phyloP scores from a whole-genome alignment of 495 filamentous ascomycete species.

The Talaromyces trachyspermus region DNA sequence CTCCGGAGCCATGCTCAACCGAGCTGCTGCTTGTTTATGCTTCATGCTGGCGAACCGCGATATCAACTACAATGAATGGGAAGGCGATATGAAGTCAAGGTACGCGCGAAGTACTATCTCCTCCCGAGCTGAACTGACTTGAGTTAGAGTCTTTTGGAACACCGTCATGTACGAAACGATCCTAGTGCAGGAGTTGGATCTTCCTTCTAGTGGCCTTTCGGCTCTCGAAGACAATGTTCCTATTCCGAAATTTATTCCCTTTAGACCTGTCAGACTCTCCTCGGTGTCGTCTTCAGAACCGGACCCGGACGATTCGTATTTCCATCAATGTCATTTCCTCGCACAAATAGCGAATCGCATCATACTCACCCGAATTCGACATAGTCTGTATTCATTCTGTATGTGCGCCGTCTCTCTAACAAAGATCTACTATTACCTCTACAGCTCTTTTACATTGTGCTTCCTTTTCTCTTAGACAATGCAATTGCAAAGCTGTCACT shows the following conservation, averaged over 20 bases:
- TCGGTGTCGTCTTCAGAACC: slow-evolving; percentile 20
- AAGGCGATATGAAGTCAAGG: slow-evolving; percentile 42
- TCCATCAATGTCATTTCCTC: slow-evolving; percentile 42
- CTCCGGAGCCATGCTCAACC: slow-evolving; percentile 41
- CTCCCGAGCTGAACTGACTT: slow-evolving; percentile 1
- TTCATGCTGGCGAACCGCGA: slow-evolving; percentile 42
- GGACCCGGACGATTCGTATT: slow-evolving; percentile 38
- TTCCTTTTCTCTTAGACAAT: no score
- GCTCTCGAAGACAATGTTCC: slow-evolving; percentile 40
- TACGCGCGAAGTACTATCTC: background rate
- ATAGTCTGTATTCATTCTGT: slow-evolving; percentile 44
- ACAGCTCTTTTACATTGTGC: no score
- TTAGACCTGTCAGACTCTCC: slow-evolving; percentile 7
- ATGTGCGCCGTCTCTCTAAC: slow-evolving; percentile 7
- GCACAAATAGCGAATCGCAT: slow-evolving; percentile 43
- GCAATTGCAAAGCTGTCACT: background rate
- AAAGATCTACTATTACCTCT: background rate
- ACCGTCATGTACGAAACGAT: slow-evolving; percentile 45
- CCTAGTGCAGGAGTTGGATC: slow-evolving; percentile 39
- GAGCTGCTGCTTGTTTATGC: slow-evolving; percentile 39
- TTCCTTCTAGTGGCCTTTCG: slow-evolving; percentile 37
- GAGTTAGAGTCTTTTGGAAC: slow-evolving; percentile 36
- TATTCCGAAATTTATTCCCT: slow-evolving; percentile 42
- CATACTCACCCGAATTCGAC: slow-evolving; percentile 40
- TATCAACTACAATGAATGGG: slow-evolving; percentile 40